These are phyloP conservation scores for Cajanus cajan DNA, from an alignment of 306 rosid species.

Conservation along the genomic window DNA sequence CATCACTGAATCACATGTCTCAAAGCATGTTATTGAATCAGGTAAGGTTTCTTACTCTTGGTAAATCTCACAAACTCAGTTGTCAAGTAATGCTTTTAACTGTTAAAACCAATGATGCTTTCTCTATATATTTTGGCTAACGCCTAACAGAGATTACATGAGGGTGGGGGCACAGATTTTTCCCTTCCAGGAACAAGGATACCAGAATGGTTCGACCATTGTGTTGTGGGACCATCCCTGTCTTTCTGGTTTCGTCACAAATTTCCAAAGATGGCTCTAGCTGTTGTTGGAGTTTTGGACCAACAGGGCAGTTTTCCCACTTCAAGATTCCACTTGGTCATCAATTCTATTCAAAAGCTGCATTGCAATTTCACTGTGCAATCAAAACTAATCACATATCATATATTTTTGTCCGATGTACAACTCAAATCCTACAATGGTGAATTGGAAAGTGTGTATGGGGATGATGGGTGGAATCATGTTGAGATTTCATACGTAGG, in stretches of 20 bases:
- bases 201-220: slow-evolving; percentile 20
- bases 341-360: slow-evolving; percentile 4
- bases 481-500: neutral
- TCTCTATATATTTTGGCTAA: neutral
- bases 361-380: neutral
- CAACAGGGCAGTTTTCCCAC: neutral
- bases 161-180: slow-evolving; percentile 9
- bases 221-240: neutral
- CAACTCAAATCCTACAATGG: neutral
- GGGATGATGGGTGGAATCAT: slow-evolving; percentile 21
- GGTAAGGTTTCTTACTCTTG: neutral
- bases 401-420: neutral
- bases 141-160: slow-evolving; percentile 5
- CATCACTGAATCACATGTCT: neutral
- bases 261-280: neutral
- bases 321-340: neutral
- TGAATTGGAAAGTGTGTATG: neutral
- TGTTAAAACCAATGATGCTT: neutral
- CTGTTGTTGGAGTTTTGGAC: slow-evolving; percentile 12
- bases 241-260: slow-evolving; percentile 31
- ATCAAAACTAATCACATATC: neutral
- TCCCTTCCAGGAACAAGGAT: slow-evolving; percentile 1
- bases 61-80: neutral
- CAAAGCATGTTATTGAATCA: slow-evolving; percentile 17
- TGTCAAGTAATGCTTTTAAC: neutral